Percentiles rank a stretch among this genome's conserved stretches.
Conservation (phyloP, 352 stramenopile genomes). For the Pythium rishiriense region DNA sequence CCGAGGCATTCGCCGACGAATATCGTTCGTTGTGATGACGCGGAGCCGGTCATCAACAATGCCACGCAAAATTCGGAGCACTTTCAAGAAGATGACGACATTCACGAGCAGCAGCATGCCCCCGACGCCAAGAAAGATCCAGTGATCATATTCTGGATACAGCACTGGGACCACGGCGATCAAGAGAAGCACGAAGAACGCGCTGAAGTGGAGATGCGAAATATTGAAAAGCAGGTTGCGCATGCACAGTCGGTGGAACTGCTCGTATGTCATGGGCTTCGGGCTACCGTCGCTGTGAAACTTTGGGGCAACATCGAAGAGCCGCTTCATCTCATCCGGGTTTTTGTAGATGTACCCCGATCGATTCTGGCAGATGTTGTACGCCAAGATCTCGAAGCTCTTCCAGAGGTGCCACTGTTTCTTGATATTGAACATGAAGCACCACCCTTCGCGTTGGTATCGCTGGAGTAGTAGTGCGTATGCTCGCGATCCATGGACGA, state of each 20-base stretch:
- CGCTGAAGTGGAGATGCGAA: slow-evolving; percentile 76
- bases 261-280: slow-evolving; percentile 60
- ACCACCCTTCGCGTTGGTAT: slow-evolving; percentile 80
- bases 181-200: slow-evolving; percentile 73
- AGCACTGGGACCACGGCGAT: slow-evolving; percentile 70
- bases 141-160: slow-evolving; percentile 64
- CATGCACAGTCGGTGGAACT: slow-evolving; percentile 85
- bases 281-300: slow-evolving; percentile 28
- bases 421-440: slow-evolving; percentile 74
- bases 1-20: slow-evolving; percentile 40
- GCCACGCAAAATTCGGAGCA: slow-evolving; percentile 75
- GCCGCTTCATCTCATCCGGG: slow-evolving; percentile 73
- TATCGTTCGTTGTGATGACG: slow-evolving; percentile 69
- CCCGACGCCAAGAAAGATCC: slow-evolving; percentile 76
- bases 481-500: slow-evolving; percentile 67
- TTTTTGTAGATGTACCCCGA: slow-evolving; percentile 91
- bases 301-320: slow-evolving; percentile 54
- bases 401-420: slow-evolving; percentile 89
- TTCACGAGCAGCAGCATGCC: slow-evolving; percentile 56
- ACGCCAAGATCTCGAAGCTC: slow-evolving; percentile 85
- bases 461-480: slow-evolving; percentile 75
- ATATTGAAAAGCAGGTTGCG: slow-evolving; percentile 83
- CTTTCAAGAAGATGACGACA: slow-evolving; percentile 84
- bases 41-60: slow-evolving; percentile 83
- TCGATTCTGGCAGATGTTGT: slow-evolving; percentile 88